A percentile compares a stretch with the other conserved stretches of the same genome.
phyloP scores from a whole-genome alignment of 495 filamentous ascomycete species.

The Margaritispora aquatica region DNA sequence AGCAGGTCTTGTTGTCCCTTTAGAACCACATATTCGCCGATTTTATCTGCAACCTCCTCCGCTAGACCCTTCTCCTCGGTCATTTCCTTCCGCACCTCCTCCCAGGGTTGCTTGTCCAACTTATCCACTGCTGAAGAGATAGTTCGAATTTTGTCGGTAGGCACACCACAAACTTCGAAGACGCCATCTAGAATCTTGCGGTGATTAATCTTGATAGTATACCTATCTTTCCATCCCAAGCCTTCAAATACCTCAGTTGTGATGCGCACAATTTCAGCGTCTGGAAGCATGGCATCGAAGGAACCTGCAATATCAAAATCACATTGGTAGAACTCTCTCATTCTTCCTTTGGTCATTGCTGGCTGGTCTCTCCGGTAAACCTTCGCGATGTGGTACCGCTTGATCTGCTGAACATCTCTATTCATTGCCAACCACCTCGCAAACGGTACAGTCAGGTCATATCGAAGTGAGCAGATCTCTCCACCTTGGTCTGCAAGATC shows the following conservation, averaged over 20 bases:
- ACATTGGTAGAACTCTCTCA: slow-evolving; percentile 97
- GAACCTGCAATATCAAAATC: slow-evolving; percentile 93
- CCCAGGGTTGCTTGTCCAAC: slow-evolving; percentile 88
- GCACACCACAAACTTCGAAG: slow-evolving; percentile 86
- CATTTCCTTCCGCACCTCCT: slow-evolving; percentile 88
- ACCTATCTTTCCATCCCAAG: slow-evolving; percentile 63
- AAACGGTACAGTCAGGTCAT: slow-evolving; percentile 89
- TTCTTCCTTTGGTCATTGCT: slow-evolving; percentile 76
- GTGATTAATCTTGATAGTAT: slow-evolving; percentile 91
- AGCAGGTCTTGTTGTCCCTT: slow-evolving; percentile 67
- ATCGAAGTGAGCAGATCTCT: slow-evolving; percentile 77
- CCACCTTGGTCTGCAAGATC: slow-evolving; percentile 82
- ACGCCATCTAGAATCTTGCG: slow-evolving; percentile 90
- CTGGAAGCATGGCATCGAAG: slow-evolving; percentile 91
- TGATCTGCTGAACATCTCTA: slow-evolving; percentile 63
- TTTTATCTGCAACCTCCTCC: slow-evolving; percentile 68
- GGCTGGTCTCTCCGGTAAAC: slow-evolving; percentile 80
- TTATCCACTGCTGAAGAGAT: slow-evolving; percentile 94
- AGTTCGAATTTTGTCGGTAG: slow-evolving; percentile 72
- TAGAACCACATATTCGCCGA: slow-evolving; percentile 71
- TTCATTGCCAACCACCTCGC: slow-evolving; percentile 88
- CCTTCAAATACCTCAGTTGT: slow-evolving; percentile 78
- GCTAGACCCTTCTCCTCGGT: slow-evolving; percentile 83
- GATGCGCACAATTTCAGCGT: slow-evolving; percentile 87
- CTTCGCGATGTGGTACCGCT: slow-evolving; percentile 85